Conservation (phyloP, 345 rosid genomes). For the Rubroshorea leprosula region DNA sequence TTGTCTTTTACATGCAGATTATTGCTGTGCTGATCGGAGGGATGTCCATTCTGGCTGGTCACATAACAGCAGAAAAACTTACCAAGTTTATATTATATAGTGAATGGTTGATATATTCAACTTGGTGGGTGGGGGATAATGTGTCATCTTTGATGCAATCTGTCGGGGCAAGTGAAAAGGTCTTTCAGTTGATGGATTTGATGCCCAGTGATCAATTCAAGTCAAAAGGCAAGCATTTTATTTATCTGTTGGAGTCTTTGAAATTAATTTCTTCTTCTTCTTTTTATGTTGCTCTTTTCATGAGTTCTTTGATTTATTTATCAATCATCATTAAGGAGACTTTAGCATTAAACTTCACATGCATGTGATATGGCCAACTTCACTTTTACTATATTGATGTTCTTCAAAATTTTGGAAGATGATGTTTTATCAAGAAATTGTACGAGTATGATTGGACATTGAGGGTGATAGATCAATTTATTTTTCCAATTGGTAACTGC, state of each 20-base stretch:
- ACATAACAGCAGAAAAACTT: constrained; percentile 85
- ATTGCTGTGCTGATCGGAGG: constrained; percentile 92
- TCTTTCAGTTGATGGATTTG: constrained; percentile 96
- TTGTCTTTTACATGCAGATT: constrained; percentile 38
- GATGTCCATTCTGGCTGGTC: constrained; percentile 76
- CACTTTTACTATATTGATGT: not conserved
- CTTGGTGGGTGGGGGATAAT: constrained; percentile 98
- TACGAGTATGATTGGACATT: not conserved
- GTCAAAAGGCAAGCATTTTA: constrained; percentile 60
- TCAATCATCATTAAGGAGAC: constrained; percentile 3
- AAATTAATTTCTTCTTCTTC: not conserved
- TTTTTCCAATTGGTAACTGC: not conserved
- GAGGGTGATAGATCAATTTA: not conserved
- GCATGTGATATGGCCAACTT: not conserved
- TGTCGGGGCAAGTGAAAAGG: constrained; percentile 97
- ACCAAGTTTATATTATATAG: constrained; percentile 90
- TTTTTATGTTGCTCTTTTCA: constrained; percentile 6
- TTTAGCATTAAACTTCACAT: constrained; percentile 9
- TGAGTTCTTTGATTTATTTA: not conserved
- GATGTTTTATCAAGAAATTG: not conserved
- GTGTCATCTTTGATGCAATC: constrained; percentile 90
- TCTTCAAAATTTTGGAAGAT: not conserved
- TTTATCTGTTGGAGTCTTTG: not conserved
- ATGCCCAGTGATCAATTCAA: constrained; percentile 68
- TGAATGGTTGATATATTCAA: constrained; percentile 94